Evolutionary conservation across 352 stramenopile species (phyloP).

Genomic region (Lagenidium giganteum): DNA sequence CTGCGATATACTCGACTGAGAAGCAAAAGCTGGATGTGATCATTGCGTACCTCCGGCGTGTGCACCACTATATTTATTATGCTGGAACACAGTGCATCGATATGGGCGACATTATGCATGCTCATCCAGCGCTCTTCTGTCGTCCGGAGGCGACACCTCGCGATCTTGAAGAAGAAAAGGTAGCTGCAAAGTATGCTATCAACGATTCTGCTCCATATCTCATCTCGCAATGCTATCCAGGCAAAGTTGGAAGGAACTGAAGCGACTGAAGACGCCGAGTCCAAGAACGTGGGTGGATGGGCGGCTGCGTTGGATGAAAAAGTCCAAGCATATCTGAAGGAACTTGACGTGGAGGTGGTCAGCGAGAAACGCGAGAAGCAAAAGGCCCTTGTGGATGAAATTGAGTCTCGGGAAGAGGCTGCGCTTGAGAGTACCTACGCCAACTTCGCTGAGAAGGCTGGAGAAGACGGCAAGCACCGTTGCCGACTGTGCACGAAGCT

Average conservation of each 20-base stretch:
- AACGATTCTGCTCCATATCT: not conserved
- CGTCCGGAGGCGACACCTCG: conserved; percentile 41
- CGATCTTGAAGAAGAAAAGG: conserved; percentile 69
- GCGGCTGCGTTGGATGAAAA: conserved; percentile 60
- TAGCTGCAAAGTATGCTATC: not conserved
- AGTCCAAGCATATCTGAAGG: conserved; percentile 46
- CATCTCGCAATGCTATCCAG: not conserved
- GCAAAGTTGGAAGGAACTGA: conserved; percentile 41
- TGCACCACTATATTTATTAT: conserved; percentile 96
- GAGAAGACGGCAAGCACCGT: conserved; percentile 64
- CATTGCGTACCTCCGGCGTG: conserved; percentile 89
- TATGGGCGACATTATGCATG: conserved; percentile 77
- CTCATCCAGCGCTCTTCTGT: conserved; percentile 71
- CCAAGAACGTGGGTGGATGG: conserved; percentile 53
- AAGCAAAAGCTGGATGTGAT: conserved; percentile 88
- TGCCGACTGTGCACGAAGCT: conserved; percentile 71
- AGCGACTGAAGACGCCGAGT: conserved; percentile 17
- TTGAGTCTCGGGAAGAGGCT: conserved; percentile 54
- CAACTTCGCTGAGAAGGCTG: conserved; percentile 70
- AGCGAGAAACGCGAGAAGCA: conserved; percentile 35
- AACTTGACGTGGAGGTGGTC: conserved; percentile 30
- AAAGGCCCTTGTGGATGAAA: conserved; percentile 44
- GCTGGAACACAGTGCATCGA: conserved; percentile 64
- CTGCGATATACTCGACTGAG: conserved; percentile 28
- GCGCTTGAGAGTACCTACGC: conserved; percentile 61